Evolutionary conservation across 768 basidiomycete species (phyloP), one percentile per base, ranked within the genome.

Genomic region (Boletus rufocinnamomeus): DNA sequence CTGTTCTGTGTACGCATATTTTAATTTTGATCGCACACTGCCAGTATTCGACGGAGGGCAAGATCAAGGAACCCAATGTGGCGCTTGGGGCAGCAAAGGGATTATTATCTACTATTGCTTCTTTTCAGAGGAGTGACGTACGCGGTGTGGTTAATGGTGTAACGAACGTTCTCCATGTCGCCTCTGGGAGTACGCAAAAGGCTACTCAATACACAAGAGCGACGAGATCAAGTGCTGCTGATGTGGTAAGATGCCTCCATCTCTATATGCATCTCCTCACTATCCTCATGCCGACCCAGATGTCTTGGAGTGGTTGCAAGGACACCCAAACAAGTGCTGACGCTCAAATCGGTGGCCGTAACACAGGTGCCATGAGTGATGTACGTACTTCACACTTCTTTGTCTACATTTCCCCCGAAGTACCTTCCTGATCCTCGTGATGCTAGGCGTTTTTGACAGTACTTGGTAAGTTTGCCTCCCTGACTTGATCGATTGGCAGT

Each of bases 1-100:
- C 9, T 17, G 30, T 34, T 50, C 30, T 28, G 16, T 6, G 55
- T 30, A 8, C 21, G 44, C 40, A 35, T 37, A 4, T 21, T 14
- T 44, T 56, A 28, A 54, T 23, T 50, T 16, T 56, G 38, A 52
- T 52, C 47, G 14, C 21, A 35, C 60, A 2, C 27, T 51, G 50
- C 13, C 38, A 91, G 86, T 98, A 98, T 75, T 93, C 93, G 23
- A 96, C 94, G 8, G 93, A 98, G 76, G 95, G 95, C 50, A 94
- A 92, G 69, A 76, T 98, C 70, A 97, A 98, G 73, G 94, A 97
- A 70, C 94, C 95, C 35, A 95, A 97, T 69, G 76, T 94, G 17
- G 86, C 87, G 13, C 82, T 87, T 10, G 94, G 92, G 69, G 95
- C 95, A 5, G 95, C 94, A 0, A 85, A 91, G 68, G 93, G 92